Evolutionary conservation across 306 rosid species (phyloP).

Genomic region (Sindora glabra): DNA sequence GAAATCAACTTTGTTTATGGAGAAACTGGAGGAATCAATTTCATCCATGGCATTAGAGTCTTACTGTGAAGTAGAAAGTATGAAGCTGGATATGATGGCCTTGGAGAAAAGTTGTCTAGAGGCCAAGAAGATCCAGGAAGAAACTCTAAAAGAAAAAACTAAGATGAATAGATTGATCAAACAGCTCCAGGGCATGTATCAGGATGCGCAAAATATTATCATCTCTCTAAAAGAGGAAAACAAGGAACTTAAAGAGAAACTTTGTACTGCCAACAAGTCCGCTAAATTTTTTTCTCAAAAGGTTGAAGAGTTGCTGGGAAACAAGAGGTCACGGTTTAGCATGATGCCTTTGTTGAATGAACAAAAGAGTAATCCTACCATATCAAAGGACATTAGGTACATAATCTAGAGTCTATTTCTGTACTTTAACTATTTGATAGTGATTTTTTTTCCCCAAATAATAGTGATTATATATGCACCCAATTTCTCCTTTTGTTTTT

Average conservation of each 20-base stretch:
- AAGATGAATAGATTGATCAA: conserved; percentile 36
- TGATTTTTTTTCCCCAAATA: too few species aligned
- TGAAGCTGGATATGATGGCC: conserved; percentile 73
- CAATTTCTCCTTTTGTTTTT: background rate
- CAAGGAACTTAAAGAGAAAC: conserved; percentile 43
- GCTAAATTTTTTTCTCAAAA: conserved; percentile 42
- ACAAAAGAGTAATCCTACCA: conserved; percentile 16
- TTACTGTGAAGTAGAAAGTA: conserved; percentile 82
- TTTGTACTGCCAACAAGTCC: conserved; percentile 33
- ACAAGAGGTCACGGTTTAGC: conserved; percentile 17
- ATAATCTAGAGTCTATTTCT: conserved; percentile 1
- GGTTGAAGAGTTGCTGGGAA: conserved; percentile 57
- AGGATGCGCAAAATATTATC: conserved; percentile 32
- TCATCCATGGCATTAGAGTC: conserved; percentile 71
- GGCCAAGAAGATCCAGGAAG: conserved; percentile 61
- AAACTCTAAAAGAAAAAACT: conserved; percentile 50
- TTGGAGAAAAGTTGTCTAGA: conserved; percentile 61
- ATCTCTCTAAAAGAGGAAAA: conserved; percentile 47
- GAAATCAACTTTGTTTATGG: conserved; percentile 45
- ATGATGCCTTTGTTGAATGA: conserved; percentile 14
- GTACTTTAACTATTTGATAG: conserved; percentile 2
- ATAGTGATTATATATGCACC: background rate
- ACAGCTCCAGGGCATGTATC: conserved; percentile 45
- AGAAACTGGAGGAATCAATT: conserved; percentile 65
- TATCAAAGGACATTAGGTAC: conserved; percentile 43